Conservation (phyloP, 768 basidiomycete genomes). For the Phaeotremella fagi region DNA sequence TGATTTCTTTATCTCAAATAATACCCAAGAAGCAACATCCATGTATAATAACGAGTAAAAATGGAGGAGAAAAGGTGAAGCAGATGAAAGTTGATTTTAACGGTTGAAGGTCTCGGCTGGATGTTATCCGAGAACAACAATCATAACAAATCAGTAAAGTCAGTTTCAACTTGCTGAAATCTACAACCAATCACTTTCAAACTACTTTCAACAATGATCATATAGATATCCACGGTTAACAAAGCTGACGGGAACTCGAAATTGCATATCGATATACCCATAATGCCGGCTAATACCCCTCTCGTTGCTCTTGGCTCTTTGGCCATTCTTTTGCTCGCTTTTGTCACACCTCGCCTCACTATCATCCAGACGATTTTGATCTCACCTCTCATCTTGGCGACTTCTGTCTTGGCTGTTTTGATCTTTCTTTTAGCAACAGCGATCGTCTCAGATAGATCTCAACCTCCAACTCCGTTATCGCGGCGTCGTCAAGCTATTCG, state of each 20-base stretch:
- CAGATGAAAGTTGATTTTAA: no score
- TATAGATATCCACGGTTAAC: no score
- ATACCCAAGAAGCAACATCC: no score
- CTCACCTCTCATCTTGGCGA: conserved; percentile 14
- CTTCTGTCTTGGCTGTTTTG: conserved; percentile 2
- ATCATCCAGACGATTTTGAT: conserved; percentile 6
- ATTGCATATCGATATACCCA: background rate
- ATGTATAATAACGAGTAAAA: no score
- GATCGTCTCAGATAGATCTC: background rate
- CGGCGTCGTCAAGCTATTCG: conserved; percentile 55
- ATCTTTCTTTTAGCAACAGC: conserved; percentile 5
- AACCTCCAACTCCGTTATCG: background rate
- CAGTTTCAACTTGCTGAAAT: no score
- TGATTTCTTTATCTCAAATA: background rate
- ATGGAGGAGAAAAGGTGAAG: no score
- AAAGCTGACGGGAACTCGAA: no score
- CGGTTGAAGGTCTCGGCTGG: no score
- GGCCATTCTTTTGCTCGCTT: conserved; percentile 9
- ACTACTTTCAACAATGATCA: no score
- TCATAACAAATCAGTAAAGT: no score
- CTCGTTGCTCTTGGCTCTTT: conserved; percentile 4
- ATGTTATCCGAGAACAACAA: no score
- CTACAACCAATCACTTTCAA: no score
- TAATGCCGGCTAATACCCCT: background rate
- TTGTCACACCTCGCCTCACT: conserved; percentile 17